Evolutionary conservation across 2,329 filamentous ascomycete genomes (phyloP).

Genomic region (Aureobasidium pullulans): DNA sequence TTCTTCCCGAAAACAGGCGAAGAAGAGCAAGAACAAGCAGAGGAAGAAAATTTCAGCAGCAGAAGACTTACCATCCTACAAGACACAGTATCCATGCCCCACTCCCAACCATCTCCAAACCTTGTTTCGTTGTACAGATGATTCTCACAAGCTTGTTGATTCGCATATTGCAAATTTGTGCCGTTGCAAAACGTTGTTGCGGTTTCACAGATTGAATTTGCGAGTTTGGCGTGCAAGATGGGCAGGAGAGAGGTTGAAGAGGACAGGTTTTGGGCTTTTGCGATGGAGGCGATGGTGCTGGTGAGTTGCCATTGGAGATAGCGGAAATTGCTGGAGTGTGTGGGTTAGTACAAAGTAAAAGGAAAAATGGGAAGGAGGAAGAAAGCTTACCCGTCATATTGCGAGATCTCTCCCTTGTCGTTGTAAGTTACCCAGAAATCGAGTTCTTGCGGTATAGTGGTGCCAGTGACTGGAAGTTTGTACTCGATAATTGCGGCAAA

Average conservation of each 20-base stretch:
- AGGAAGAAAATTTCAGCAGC: neutral
- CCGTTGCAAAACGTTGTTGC: neutral
- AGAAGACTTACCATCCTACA: neutral
- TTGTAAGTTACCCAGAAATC: neutral
- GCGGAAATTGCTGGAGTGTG: neutral
- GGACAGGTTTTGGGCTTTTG: neutral
- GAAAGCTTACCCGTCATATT: neutral
- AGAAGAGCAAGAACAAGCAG: too few relatives aligned
- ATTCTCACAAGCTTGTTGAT: neutral
- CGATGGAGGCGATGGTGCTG: neutral
- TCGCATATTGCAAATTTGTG: neutral
- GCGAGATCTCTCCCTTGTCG: neutral
- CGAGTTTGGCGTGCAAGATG: neutral
- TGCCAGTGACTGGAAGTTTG: neutral
- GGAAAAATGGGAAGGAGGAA: neutral
- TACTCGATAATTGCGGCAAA: neutral
- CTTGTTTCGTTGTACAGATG: neutral
- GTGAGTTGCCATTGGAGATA: neutral
- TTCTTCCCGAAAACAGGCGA: too few relatives aligned
- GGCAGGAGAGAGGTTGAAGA: neutral
- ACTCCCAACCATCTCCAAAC: conserved; percentile 2
- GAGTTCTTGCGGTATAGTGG: neutral
- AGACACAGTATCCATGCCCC: neutral
- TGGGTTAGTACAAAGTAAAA: neutral
- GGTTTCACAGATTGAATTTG: neutral